Evolutionary conservation across 495 filamentous ascomycete species (phyloP).

Genomic region (Schizothecium vesticola): DNA sequence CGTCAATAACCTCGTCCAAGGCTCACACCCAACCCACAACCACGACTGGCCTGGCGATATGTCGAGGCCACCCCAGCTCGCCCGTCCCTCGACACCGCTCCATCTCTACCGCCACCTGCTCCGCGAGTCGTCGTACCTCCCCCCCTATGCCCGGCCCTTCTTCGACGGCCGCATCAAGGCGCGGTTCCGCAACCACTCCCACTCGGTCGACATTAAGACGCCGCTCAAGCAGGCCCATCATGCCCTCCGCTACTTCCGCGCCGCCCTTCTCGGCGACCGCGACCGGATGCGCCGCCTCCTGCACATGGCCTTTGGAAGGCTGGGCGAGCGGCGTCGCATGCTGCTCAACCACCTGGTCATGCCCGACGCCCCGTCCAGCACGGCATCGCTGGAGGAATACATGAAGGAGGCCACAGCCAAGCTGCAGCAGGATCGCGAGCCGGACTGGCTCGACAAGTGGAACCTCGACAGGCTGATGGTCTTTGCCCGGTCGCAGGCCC

Average conservation of each 20-base stretch:
- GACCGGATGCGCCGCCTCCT: constrained; percentile 60
- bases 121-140: constrained; percentile 80
- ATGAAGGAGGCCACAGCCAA: not conserved
- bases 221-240: constrained; percentile 29
- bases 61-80: constrained; percentile 24
- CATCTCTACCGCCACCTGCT: constrained; percentile 73
- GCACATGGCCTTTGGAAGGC: constrained; percentile 64
- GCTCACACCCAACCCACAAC: too few relatives aligned
- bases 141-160: constrained; percentile 56
- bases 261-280: constrained; percentile 52
- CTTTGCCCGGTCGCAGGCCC: constrained; percentile 26
- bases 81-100: constrained; percentile 40
- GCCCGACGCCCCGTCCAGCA: constrained; percentile 32
- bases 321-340: constrained; percentile 60
- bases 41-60: constrained; percentile 8
- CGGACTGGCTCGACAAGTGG: constrained; percentile 43
- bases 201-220: constrained; percentile 2
- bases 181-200: constrained; percentile 48
- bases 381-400: constrained; percentile 28
- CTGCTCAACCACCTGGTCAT: constrained; percentile 49
- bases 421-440: constrained; percentile 1
- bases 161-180: constrained; percentile 51
- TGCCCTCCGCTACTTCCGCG: constrained; percentile 37
- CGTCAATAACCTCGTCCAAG: not conserved
- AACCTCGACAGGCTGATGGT: constrained; percentile 29